phyloP scores from a whole-genome alignment of 2,329 filamentous ascomycete species.

The Colletotrichum phormii region DNA sequence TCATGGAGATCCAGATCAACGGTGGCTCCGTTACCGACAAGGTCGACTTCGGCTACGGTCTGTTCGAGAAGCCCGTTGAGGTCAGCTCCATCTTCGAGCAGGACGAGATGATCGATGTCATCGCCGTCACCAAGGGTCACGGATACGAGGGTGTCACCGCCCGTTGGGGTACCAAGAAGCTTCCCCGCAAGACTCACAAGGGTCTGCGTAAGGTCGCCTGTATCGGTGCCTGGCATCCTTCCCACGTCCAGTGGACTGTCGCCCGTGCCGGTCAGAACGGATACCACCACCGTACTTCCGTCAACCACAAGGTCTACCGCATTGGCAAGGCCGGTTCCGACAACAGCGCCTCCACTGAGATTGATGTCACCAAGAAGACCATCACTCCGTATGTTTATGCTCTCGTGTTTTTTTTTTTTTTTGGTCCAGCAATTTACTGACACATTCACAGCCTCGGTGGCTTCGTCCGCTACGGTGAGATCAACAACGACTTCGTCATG shows the following conservation, averaged over 20 bases:
- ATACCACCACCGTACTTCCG: slow-evolving; percentile 99
- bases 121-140: slow-evolving; percentile 99
- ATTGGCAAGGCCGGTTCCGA: slow-evolving; percentile 93
- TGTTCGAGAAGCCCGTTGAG: slow-evolving; percentile 99
- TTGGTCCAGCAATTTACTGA: slow-evolving; percentile 46
- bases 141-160: slow-evolving; percentile 97
- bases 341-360: slow-evolving; percentile 92
- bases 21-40: slow-evolving; percentile 96
- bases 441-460: slow-evolving; percentile 82
- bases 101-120: slow-evolving; percentile 99
- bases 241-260: slow-evolving; percentile 99
- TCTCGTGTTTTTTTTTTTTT: no score
- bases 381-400: slow-evolving; percentile 91
- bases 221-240: slow-evolving; percentile 99
- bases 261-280: slow-evolving; percentile 99
- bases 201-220: slow-evolving; percentile 99
- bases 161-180: slow-evolving; percentile 99
- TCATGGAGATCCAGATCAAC: slow-evolving; percentile 99
- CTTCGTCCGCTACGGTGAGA: slow-evolving; percentile 98
- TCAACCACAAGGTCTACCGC: slow-evolving; percentile 99
- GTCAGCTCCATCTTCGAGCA: slow-evolving; percentile 97
- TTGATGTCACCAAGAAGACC: slow-evolving; percentile 98
- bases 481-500: slow-evolving; percentile 99
- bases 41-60: slow-evolving; percentile 92
- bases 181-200: slow-evolving; percentile 99